Conservation (phyloP, 805 yeast species). For the Spencermartinsiella europaea region DNA sequence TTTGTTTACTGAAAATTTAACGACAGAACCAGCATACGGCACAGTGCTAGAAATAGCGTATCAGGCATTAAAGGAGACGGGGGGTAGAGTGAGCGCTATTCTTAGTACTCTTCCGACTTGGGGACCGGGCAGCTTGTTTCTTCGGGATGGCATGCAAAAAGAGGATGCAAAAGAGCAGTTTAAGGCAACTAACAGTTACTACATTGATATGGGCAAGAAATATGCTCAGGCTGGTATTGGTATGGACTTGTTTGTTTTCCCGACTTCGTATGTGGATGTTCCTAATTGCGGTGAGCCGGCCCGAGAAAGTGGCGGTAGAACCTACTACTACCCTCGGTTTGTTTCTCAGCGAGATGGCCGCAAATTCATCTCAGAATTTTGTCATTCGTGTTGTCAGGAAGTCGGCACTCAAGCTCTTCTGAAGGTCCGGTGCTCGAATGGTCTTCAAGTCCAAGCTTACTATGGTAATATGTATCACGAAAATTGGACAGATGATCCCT, state of each 20-base stretch:
- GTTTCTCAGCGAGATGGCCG: slow-evolving; percentile 64
- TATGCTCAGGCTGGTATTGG: slow-evolving; percentile 59
- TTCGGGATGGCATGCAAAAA: slow-evolving; percentile 31
- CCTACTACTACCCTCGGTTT: slow-evolving; percentile 63
- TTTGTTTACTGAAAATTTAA: slow-evolving; percentile 35
- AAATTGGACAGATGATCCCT: slow-evolving; percentile 48
- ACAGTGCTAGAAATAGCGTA: slow-evolving; percentile 69
- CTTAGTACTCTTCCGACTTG: slow-evolving; percentile 67
- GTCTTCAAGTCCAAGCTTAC: slow-evolving; percentile 73
- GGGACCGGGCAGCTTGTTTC: slow-evolving; percentile 63
- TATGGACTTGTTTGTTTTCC: slow-evolving; percentile 67
- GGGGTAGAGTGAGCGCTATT: slow-evolving; percentile 75
- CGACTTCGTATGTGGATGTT: slow-evolving; percentile 62
- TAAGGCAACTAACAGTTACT: slow-evolving; percentile 57
- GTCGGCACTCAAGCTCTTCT: slow-evolving; percentile 79
- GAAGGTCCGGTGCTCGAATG: slow-evolving; percentile 82
- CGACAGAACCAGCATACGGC: slow-evolving; percentile 68
- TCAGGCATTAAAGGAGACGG: slow-evolving; percentile 50
- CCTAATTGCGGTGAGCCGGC: slow-evolving; percentile 66
- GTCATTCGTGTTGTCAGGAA: slow-evolving; percentile 34
- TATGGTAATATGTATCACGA: slow-evolving; percentile 52
- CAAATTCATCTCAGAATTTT: slow-evolving; percentile 55
- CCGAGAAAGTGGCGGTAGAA: slow-evolving; percentile 63
- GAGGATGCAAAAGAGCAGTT: slow-evolving; percentile 46
- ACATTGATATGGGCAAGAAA: slow-evolving; percentile 53